Base-by-base conservation (phyloP, 352 stramenopile genomes). In the Proteromonas lacertae region DNA sequence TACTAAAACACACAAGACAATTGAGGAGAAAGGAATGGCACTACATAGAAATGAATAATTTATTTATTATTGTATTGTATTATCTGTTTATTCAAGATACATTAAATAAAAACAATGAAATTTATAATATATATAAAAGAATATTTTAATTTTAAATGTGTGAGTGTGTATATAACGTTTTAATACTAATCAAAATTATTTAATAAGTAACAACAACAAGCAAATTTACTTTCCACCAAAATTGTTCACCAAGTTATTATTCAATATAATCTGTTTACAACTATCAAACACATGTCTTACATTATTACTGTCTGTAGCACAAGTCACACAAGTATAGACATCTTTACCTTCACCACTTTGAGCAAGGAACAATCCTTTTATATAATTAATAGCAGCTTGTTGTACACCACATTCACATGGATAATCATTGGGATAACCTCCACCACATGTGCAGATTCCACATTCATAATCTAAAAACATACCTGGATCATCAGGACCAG, bases 301-400 rank as follows among this genome's bases (percentile, higher is more conserved):
- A 50, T 91, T 90, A 51, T 88, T 62, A n/a, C 75, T 89, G 56
- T 92, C 78, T 6, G 78, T 92, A 23, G 78, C 76, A 51, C 78
- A 92, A 24, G 76, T 91, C 32, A 86, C 66, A 57, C 91, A 73
- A 51, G 78, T 56, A 57, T 89, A 92, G 34, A 90, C 78, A 47
- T 84, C 58, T 48, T 77, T 69, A 33, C 76, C 60, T 0, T 60
- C 55, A 7, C 40, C 40, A 54, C 84, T 74, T 52, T 73, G 68
- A 42, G 67, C 59, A 41, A 77, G 55, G 49, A 82, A 83, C 50
- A 75, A 74, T 41, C 57, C 55, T 18, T 75, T 43, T 52, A 86
- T 83, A 51, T 86, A 88, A 41, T 64, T 56, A n/a, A n/a, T n/a
- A n/a, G n/a, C n/a, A n/a, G n/a, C n/a, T n/a, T n/a, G n/a, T n/a